Evolutionary conservation across 768 basidiomycete species (phyloP), one percentile per base, ranked within the genome.

Genomic region (Jaapia argillacea): DNA sequence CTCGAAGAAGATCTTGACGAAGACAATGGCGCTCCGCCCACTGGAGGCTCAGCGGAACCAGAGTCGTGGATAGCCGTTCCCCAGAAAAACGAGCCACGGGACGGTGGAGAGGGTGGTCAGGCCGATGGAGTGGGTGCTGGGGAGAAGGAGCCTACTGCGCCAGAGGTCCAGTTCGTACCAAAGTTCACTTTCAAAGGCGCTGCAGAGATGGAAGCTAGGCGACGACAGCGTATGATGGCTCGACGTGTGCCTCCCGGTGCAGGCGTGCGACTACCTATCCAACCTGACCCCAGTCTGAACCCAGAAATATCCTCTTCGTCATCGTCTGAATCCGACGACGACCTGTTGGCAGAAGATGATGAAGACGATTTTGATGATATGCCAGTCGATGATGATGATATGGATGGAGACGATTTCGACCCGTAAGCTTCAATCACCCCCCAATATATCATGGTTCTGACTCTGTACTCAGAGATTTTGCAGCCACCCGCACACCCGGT

Each of bases 131-230:
- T 27, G 10, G 10, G 6, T 6, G 48, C 43, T 7, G 5, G 36
- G 43, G 44, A 24, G 50, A 43, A 54, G 36, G 48, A 50, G 22
- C 51, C 45, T 16, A 40, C 21, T 3, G 51, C 51, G 18, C 54
- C 51, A 0, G 53, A 54, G 10, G 74, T 69, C 16, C 62, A 71
- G 4, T 88, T 87, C 51, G 67, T 84, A 21, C 87, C 87, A 14
- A 81, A 75, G 41, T n/a, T n/a, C n/a, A n/a, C n/a, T n/a, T 89
- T 90, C 64, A 84, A 79, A 50, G 80, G 84, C 5, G 81, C 83
- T 0, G 86, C 77, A n/a, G 85, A 91, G 58, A 89, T 89, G 86
- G 88, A 88, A 49, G 76, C 72, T 3, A 68, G 86, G 13, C 63
- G 88, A 21, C 70, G 71, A 44, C 59, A 71, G 31, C 71, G 87